These are phyloP conservation scores for Aurifilum marmelostoma DNA, from an alignment of 2,329 filamentous ascomycete genomes.

Conservation along the genomic window DNA sequence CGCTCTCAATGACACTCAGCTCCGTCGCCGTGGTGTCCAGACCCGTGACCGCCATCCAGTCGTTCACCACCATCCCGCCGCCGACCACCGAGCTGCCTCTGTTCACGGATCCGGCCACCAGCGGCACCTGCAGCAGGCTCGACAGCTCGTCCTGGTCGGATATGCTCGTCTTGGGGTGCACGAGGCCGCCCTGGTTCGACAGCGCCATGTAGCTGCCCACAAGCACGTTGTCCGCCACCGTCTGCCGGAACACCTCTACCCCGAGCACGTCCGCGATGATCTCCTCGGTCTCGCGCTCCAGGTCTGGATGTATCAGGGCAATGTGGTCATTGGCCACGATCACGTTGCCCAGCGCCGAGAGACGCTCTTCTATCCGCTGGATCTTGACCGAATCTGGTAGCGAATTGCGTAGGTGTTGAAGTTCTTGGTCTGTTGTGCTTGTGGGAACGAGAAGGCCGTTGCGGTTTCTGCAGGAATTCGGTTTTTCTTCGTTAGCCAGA, in stretches of 20 bases:
- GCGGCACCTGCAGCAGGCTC: constrained; percentile 88
- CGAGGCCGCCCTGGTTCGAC: constrained; percentile 93
- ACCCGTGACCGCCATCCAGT: constrained; percentile 94
- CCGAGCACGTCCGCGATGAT: constrained; percentile 94
- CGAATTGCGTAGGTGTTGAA: constrained; percentile 94
- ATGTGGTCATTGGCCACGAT: constrained; percentile 98
- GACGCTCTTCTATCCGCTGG: constrained; percentile 94
- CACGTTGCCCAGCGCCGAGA: constrained; percentile 94
- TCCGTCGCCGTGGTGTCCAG: constrained; percentile 97
- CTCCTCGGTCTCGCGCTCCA: constrained; percentile 97
- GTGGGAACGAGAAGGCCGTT: constrained; percentile 96
- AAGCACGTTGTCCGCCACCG: constrained; percentile 94
- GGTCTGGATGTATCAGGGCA: constrained; percentile 91
- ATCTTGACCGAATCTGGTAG: constrained; percentile 92
- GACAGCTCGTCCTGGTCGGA: constrained; percentile 98
- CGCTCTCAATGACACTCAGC: constrained; percentile 92
- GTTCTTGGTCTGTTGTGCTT: constrained; percentile 94
- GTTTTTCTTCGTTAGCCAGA: constrained; percentile 26
- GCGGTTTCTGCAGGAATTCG: constrained; percentile 69
- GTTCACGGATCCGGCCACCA: constrained; percentile 94
- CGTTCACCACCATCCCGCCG: constrained; percentile 94
- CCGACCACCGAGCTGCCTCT: constrained; percentile 93
- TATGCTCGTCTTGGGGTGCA: constrained; percentile 95
- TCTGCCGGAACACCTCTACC: constrained; percentile 90
- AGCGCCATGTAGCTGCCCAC: constrained; percentile 96